Base-by-base conservation (phyloP, 164 flowering plant genomes). In the Dillenia turbinata region DNA sequence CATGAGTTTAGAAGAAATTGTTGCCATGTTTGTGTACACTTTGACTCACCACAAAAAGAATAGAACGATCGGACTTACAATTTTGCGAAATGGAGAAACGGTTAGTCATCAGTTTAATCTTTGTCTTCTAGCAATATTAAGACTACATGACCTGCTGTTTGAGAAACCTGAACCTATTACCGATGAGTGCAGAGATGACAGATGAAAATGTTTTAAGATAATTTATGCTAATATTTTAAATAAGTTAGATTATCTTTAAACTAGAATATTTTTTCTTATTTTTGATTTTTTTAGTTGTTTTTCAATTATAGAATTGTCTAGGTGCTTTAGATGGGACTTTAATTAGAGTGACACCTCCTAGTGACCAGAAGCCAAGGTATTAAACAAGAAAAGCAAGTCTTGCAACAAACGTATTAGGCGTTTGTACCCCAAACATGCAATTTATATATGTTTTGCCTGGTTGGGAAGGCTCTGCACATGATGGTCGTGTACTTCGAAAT, bases 11-110 rank as follows among this genome's bases (percentile, higher is more conserved):
- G 33, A 26, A 26, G 33, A 26, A 26, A 26, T 26, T 26, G 33
- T 56, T 43, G 9, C 0, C 12, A 12, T 2, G 12, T 1, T 33
- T 56, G 14, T 56, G 33, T 56, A 17, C 26, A 2, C 26, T 19
- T 56, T 17, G 14, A 10, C 58, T 56, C 58, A 56, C 44, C 44
- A 56, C 26, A 26, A 56, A 14, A 56, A 56, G 14, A 56, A 56
- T 56, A 19, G 14, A 14, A 17, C 33, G 9, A 56, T 56, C 9
- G 46, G 58, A 19, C 3, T 12, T 56, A 12, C 19, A 17, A 24
- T 19, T 26, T 11, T 56, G 22, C 0, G 12, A 43, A 56, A 44
- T 19, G 46, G 58, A 56, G 58, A 56, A 26, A 19, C 8, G 2
- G 58, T 56, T 1, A 56, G 58, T 56, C 46, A 10, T 56, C 58